Evolutionary conservation across 2,329 filamentous ascomycete species (phyloP), one percentile per base, ranked within the genome.

Genomic region (Alternaria ventricosa): DNA sequence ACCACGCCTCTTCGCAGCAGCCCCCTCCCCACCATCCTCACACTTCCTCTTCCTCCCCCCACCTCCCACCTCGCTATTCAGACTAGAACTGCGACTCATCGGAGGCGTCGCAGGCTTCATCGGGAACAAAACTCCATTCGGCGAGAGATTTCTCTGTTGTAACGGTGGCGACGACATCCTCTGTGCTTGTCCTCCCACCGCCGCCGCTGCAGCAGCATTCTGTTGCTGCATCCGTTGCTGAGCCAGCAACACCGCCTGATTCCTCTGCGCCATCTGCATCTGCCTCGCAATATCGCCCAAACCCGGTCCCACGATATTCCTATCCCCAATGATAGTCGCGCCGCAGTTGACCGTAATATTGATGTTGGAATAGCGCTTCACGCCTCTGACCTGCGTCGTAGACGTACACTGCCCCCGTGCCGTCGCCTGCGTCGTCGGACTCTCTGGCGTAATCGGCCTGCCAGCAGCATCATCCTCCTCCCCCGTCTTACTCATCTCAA

Each of bases 311-410:
- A 79, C 76, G 25, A 79, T 77, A 49, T 79, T 79, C 13, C 75
- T 66, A 55, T 79, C 76, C 1, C 77, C 77, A 20, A 78, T 69
- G 3, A 79, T 69, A 11, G 76, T 79, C 28, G 75, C 72, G 59
- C 75, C 76, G 57, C 77, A 79, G 57, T 78, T 76, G 15, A 79
- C 64, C 1, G 71, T 78, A 60, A 79, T 75, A 62, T 74, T 75
- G 50, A 78, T 58, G 23, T 69, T 77, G 4, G 65, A 62, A 1
- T 55, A 64, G 3, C 58, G 51, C 20, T 66, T 69, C 22, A 63
- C 22, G 44, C 57, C 60, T 8, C 53, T 56, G 4, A 61, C 55
- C 30, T 64, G 63, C 4, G 63, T 66, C 12, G 61, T 57, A 27
- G 51, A 57, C 15, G 55, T 63, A 20, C 12, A 51, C 36, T 63